Evolutionary conservation across 768 basidiomycete genomes (phyloP).

Genomic region (Suillus luteus): DNA sequence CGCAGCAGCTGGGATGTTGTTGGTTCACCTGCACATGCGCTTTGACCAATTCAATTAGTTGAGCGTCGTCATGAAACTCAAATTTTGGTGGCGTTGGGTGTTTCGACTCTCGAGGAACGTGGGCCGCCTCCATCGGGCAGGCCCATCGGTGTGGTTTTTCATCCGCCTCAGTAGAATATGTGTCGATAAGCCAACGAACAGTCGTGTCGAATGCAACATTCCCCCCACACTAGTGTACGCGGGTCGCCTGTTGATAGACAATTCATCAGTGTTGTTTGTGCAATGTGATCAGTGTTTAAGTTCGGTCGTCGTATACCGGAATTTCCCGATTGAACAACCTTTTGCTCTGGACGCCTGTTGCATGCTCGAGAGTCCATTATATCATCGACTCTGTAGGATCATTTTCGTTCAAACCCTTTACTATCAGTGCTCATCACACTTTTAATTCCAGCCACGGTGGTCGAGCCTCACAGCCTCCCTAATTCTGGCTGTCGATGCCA

Average conservation of each 20-base stretch:
- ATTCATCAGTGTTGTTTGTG: background rate
- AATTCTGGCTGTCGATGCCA: conserved; percentile 71
- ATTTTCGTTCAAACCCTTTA: background rate
- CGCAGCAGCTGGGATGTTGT: background rate
- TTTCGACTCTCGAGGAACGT: background rate
- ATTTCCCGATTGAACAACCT: conserved; percentile 2
- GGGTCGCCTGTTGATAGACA: background rate
- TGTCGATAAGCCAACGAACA: background rate
- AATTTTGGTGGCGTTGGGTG: background rate
- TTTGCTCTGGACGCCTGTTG: background rate
- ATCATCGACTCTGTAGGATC: conserved; percentile 8
- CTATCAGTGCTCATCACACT: background rate
- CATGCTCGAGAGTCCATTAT: background rate
- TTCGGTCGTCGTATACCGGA: background rate
- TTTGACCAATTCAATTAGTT: background rate
- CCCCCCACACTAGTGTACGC: background rate
- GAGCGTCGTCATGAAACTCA: background rate
- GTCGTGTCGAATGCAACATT: background rate
- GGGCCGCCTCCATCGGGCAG: conserved; percentile 2
- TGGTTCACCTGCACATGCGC: background rate
- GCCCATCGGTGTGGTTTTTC: background rate
- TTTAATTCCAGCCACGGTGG: conserved; percentile 34
- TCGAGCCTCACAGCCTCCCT: conserved; percentile 36
- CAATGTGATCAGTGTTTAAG: background rate
- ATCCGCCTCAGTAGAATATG: background rate